These are phyloP conservation scores for Penicillium sp. DNA, from an alignment of 2,329 filamentous ascomycete species.

Conservation along the genomic window DNA sequence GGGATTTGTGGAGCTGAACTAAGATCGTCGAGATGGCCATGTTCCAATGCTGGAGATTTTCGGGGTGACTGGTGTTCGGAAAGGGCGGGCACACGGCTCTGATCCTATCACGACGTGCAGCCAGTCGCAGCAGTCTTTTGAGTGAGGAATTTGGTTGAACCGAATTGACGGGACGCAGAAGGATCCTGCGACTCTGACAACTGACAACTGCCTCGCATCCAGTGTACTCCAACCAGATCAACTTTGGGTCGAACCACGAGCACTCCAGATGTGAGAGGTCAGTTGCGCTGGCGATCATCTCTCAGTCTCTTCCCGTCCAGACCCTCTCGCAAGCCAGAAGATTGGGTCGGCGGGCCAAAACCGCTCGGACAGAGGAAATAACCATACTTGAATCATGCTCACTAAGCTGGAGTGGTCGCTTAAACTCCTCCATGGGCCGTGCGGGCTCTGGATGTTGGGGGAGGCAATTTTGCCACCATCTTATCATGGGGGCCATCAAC, in stretches of 20 bases:
- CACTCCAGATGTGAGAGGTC: constrained; percentile 2
- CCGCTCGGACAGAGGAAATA: not conserved
- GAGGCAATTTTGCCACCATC: constrained; percentile 25
- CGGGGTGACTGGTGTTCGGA: constrained; percentile 16
- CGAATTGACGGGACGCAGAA: constrained; percentile 29
- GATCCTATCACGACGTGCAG: constrained; percentile 19
- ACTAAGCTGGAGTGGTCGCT: not conserved
- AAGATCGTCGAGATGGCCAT: constrained; percentile 27
- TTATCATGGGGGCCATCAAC: constrained; percentile 22
- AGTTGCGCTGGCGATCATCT: constrained; percentile 10
- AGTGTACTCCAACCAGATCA: constrained; percentile 8
- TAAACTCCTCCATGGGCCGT: not conserved
- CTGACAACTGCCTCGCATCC: not conserved
- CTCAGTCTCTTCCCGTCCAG: not conserved
- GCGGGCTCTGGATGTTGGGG: not conserved
- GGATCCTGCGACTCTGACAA: constrained; percentile 5
- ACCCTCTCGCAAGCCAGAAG: not conserved
- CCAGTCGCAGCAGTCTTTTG: constrained; percentile 6
- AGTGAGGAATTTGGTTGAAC: constrained; percentile 23
- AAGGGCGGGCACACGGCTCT: constrained; percentile 21
- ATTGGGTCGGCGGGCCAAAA: not conserved
- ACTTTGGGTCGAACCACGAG: not conserved
- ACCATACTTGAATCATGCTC: constrained; percentile 1
- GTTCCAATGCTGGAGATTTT: constrained; percentile 19
- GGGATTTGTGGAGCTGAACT: constrained; percentile 21